A percentile compares a stretch with the other conserved stretches of the same genome.
Conservation (phyloP, 179 eudicot species). For the Camellia oleifera region DNA sequence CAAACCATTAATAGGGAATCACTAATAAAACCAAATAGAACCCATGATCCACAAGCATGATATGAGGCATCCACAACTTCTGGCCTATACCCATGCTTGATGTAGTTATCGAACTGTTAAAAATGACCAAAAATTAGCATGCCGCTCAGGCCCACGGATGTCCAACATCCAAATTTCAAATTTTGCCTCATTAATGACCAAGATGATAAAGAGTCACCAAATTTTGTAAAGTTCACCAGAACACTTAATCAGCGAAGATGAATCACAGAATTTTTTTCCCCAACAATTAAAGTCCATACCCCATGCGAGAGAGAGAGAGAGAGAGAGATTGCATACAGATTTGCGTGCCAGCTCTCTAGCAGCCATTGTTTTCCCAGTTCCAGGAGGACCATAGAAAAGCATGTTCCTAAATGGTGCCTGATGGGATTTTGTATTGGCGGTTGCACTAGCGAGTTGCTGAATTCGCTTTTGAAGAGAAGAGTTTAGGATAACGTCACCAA, state of each 20-base stretch:
- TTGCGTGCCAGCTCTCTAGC: constrained; percentile 90
- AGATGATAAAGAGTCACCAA: not conserved
- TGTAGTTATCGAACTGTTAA: not conserved
- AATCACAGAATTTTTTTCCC: not conserved
- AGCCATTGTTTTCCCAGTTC: constrained; percentile 98
- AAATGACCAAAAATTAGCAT: not conserved
- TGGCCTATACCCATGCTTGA: not conserved
- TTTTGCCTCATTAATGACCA: not conserved
- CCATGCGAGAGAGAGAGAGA: not conserved
- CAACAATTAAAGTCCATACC: not conserved
- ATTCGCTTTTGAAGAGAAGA: constrained; percentile 84
- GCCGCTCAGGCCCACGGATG: not conserved
- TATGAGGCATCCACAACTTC: not conserved
- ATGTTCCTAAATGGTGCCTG: constrained; percentile 94
- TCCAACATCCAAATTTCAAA: not conserved
- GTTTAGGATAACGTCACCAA: constrained; percentile 83
- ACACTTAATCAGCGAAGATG: not conserved
- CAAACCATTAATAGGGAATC: constrained; percentile 7
- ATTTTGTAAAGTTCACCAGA: not conserved
- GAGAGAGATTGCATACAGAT: constrained; percentile 57
- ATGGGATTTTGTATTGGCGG: constrained; percentile 90
- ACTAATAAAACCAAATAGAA: not conserved
- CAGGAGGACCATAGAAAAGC: constrained; percentile 98
- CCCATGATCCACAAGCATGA: not conserved
- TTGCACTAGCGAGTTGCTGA: constrained; percentile 77